phyloP scores from a whole-genome alignment of 805 yeast genomes.

The Metschnikowia cubensis region DNA sequence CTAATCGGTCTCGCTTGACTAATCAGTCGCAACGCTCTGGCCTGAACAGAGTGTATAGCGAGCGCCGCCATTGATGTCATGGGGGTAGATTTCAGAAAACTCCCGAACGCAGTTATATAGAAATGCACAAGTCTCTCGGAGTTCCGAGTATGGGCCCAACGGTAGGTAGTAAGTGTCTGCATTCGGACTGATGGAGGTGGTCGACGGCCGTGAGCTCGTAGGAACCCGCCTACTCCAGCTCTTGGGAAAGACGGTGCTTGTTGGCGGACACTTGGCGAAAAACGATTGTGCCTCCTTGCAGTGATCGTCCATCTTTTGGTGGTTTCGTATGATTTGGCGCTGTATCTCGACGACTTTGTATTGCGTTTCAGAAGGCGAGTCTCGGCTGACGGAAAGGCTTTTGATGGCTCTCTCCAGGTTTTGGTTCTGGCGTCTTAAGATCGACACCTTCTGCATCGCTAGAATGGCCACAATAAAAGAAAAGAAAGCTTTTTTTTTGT shows the following conservation, averaged over 20 bases:
- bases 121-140: constrained; percentile 31
- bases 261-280: constrained; percentile 21
- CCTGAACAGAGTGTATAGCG: constrained; percentile 14
- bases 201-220: neutral
- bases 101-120: constrained; percentile 30
- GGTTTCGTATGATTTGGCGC: constrained; percentile 24
- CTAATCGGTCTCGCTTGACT: too few relatives aligned
- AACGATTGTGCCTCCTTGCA: constrained; percentile 27
- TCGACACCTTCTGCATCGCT: constrained; percentile 26
- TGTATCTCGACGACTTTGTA: constrained; percentile 27
- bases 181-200: constrained; percentile 19
- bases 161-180: constrained; percentile 32
- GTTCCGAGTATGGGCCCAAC: constrained; percentile 32
- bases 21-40: neutral
- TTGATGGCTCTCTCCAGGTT: constrained; percentile 23
- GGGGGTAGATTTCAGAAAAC: constrained; percentile 23
- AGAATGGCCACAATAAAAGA: constrained; percentile 24
- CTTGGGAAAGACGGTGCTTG: constrained; percentile 28
- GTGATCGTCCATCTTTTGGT: constrained; percentile 19
- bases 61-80: constrained; percentile 12
- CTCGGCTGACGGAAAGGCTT: constrained; percentile 17
- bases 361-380: constrained; percentile 14
- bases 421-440: constrained; percentile 30
- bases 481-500: constrained; percentile 12
- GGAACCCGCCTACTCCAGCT: constrained; percentile 25